These are phyloP conservation scores for Tephrocybe sp. DNA, from an alignment of 768 basidiomycete species.

Conservation along the genomic window DNA sequence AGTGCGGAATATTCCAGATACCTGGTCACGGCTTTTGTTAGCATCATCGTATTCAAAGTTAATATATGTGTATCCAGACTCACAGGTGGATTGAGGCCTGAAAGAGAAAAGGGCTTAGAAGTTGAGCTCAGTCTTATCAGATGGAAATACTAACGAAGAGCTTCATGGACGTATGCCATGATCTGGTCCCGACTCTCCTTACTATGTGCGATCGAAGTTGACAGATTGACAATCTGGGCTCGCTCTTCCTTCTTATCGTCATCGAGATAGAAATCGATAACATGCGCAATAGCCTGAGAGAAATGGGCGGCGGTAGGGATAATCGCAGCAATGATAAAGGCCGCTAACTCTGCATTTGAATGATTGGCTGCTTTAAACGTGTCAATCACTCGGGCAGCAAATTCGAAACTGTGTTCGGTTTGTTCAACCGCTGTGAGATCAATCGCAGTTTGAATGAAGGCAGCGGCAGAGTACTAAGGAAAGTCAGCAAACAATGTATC, in stretches of 20 bases:
- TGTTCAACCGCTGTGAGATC: constrained; percentile 18
- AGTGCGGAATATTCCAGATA: constrained; percentile 41
- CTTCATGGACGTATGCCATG: constrained; percentile 44
- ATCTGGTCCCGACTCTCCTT: constrained; percentile 27
- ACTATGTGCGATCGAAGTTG: constrained; percentile 19
- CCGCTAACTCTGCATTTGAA: constrained; percentile 37
- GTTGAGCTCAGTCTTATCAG: neutral
- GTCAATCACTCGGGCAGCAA: constrained; percentile 29
- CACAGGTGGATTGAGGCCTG: constrained; percentile 35
- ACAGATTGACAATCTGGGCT: constrained; percentile 38
- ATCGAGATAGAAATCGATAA: constrained; percentile 60
- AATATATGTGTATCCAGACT: constrained; percentile 3
- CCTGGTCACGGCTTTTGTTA: constrained; percentile 22
- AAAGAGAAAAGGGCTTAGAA: neutral
- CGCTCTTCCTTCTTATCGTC: constrained; percentile 32
- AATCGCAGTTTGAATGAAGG: constrained; percentile 3
- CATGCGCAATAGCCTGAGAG: constrained; percentile 51
- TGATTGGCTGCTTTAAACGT: constrained; percentile 14
- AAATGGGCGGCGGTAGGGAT: constrained; percentile 56
- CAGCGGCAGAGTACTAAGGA: neutral
- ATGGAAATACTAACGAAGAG: constrained; percentile 37
- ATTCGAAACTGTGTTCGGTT: constrained; percentile 23
- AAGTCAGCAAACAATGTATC: neutral
- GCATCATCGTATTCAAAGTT: neutral
- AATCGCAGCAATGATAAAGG: constrained; percentile 49